Percentiles rank a stretch among this genome's conserved stretches.
Conservation (phyloP, 2,329 filamentous ascomycete genomes). For the Trichophyton rubrum region DNA sequence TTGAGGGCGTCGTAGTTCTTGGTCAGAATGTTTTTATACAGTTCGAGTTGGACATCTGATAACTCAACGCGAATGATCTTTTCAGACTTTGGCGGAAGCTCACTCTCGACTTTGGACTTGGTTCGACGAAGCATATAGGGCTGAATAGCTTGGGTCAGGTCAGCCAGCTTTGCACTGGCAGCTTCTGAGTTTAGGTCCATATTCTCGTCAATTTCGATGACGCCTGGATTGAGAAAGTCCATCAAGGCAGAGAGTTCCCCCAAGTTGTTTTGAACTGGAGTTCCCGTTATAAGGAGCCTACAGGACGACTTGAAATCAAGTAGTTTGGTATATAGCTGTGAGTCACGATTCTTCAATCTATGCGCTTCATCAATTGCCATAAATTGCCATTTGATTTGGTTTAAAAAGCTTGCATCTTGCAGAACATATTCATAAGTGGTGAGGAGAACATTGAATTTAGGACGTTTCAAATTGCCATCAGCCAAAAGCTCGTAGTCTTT, state of each 20-base stretch:
- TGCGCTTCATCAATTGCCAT: constrained; percentile 95
- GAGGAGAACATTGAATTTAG: constrained; percentile 94
- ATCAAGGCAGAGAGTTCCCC: constrained; percentile 84
- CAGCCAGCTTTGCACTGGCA: constrained; percentile 74
- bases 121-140: constrained; percentile 92
- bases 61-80: constrained; percentile 98
- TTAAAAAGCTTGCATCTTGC: constrained; percentile 69
- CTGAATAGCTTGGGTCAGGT: constrained; percentile 74
- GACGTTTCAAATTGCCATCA: constrained; percentile 73
- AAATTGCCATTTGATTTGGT: constrained; percentile 92
- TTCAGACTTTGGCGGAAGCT: constrained; percentile 90
- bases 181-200: constrained; percentile 70
- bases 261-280: constrained; percentile 92
- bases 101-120: constrained; percentile 94
- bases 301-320: constrained; percentile 77
- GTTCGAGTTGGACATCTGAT: constrained; percentile 90
- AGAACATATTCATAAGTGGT: constrained; percentile 97
- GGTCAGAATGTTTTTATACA: constrained; percentile 97
- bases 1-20: constrained; percentile 92
- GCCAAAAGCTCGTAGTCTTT: constrained; percentile 79
- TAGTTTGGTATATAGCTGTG: constrained; percentile 77
- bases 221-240: constrained; percentile 94
- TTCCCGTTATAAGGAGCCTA: constrained; percentile 88
- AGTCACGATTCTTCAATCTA: constrained; percentile 89
- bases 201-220: constrained; percentile 80